phyloP scores from a whole-genome alignment of 441 rosid genomes.

The Populus trichocarpa region DNA sequence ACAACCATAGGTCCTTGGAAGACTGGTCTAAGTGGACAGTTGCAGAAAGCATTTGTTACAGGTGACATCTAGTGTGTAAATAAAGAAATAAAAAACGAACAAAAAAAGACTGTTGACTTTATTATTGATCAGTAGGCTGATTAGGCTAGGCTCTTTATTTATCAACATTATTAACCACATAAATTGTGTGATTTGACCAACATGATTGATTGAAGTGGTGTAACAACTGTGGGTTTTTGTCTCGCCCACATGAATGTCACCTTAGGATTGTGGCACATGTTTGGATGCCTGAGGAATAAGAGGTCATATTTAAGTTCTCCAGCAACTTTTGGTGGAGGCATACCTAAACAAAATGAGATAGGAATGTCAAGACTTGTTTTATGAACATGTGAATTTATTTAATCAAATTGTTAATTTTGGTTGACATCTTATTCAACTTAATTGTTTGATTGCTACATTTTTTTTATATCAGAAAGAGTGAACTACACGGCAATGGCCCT shows the following conservation, averaged over 20 bases:
- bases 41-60: constrained; percentile 87
- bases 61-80: constrained; percentile 36
- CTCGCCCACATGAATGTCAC: background rate
- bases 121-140: background rate
- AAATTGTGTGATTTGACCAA: background rate
- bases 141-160: background rate
- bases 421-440: too few species aligned
- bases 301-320: background rate
- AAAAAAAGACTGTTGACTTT: background rate
- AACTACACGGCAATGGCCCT: background rate
- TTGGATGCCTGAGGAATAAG: background rate
- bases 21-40: constrained; percentile 88
- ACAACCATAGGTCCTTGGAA: constrained; percentile 85
- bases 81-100: background rate
- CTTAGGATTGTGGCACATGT: background rate
- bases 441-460: too few species aligned
- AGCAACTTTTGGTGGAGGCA: background rate
- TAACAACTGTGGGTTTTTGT: background rate
- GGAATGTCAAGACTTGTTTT: background rate
- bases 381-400: background rate
- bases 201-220: background rate
- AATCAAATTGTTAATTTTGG: too few species aligned
- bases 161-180: background rate
- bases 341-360: background rate
- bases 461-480: too few species aligned